Conservation (phyloP, 2,329 filamentous ascomycete genomes). For the Aspergillus calidoustus region DNA sequence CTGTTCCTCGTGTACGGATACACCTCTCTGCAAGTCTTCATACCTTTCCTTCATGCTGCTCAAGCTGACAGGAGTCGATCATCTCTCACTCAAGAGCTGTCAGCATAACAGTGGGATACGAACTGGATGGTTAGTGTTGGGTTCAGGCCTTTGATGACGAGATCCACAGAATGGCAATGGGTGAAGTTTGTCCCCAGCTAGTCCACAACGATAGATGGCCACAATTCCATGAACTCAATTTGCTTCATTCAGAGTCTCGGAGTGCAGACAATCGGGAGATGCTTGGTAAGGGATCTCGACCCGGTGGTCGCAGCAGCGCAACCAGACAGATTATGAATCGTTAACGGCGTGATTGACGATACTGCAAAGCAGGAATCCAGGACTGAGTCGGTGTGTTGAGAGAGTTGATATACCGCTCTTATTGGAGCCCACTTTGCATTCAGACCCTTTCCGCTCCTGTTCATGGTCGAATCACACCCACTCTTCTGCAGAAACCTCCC, state of each 20-base stretch:
- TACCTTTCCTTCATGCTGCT: neutral
- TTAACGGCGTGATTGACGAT: neutral
- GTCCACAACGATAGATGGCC: neutral
- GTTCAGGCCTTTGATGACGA: constrained; percentile 10
- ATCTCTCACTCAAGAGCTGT: neutral
- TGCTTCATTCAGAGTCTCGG: neutral
- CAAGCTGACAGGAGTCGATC: neutral
- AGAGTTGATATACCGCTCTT: constrained; percentile 10
- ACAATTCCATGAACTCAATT: too few relatives aligned
- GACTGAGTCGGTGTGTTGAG: constrained; percentile 10
- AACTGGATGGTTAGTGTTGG: constrained; percentile 4
- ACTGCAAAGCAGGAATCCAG: neutral
- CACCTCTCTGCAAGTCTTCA: neutral
- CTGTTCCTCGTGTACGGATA: neutral
- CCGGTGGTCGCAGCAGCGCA: neutral
- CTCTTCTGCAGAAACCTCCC: constrained; percentile 8
- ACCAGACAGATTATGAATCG: constrained; percentile 3
- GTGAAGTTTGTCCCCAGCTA: neutral
- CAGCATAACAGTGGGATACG: neutral
- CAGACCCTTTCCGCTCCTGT: constrained; percentile 13
- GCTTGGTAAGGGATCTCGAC: neutral
- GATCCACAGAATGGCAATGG: constrained; percentile 9
- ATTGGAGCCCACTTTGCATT: constrained; percentile 20
- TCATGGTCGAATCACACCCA: constrained; percentile 16
- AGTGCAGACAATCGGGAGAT: neutral